Conservation (phyloP, 805 yeast genomes). For the Starmerella gropengiesseri region DNA sequence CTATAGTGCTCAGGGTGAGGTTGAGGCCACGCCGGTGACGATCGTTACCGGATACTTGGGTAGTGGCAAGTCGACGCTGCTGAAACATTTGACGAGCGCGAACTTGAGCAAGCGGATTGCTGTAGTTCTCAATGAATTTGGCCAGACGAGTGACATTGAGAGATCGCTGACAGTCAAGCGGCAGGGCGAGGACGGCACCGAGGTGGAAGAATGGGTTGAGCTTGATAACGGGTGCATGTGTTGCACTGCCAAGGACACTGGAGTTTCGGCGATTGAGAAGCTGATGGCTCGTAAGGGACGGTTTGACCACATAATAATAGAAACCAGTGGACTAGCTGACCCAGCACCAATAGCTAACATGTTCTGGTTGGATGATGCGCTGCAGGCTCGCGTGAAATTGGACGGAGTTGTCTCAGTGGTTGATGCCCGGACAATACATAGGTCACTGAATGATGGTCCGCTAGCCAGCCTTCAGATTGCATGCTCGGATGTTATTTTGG, state of each 20-base stretch:
- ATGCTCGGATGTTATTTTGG: slow-evolving; percentile 67
- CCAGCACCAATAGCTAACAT: slow-evolving; percentile 94
- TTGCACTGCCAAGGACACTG: slow-evolving; percentile 90
- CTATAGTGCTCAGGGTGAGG: neutral
- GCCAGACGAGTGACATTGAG: slow-evolving; percentile 83
- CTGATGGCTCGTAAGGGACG: slow-evolving; percentile 51
- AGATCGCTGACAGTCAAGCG: slow-evolving; percentile 57
- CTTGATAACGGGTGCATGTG: slow-evolving; percentile 94
- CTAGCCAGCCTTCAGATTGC: slow-evolving; percentile 88
- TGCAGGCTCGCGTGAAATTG: slow-evolving; percentile 70
- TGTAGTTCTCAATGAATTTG: slow-evolving; percentile 78
- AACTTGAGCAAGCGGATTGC: slow-evolving; percentile 69
- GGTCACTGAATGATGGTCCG: slow-evolving; percentile 52
- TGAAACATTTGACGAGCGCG: slow-evolving; percentile 55
- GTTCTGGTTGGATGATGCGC: slow-evolving; percentile 95
- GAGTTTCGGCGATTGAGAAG: slow-evolving; percentile 87
- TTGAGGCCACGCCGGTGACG: slow-evolving; percentile 55
- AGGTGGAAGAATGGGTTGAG: slow-evolving; percentile 89
- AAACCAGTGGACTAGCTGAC: slow-evolving; percentile 94
- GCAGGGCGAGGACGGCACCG: slow-evolving; percentile 32
- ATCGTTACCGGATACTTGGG: slow-evolving; percentile 93
- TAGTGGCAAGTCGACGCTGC: slow-evolving; percentile 77
- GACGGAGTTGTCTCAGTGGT: slow-evolving; percentile 88
- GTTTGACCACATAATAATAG: slow-evolving; percentile 84
- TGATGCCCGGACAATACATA: slow-evolving; percentile 50